Base-by-base conservation (phyloP, 2,329 filamentous ascomycete species). In the Tolypocladium tundrense region DNA sequence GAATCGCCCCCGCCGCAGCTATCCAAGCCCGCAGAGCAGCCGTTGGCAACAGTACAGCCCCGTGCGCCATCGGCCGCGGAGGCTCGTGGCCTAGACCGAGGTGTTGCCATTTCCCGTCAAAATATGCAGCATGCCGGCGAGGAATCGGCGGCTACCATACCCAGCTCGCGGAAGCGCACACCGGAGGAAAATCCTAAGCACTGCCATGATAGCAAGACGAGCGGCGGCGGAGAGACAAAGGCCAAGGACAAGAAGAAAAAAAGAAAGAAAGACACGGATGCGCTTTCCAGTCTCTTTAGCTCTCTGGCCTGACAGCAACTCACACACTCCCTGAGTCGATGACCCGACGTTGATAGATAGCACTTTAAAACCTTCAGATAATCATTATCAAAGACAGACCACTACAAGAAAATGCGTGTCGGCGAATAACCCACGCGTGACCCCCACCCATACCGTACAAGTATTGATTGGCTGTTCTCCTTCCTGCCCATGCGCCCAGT, bases 241-340 rank as follows among this genome's bases (percentile, higher is more conserved):
- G 66, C 63, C 50, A 67, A 67, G 58, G 69, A 72, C 61, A 74
- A 67, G 58, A 76, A 78, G 67, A 85, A 81, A 70, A 84, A 81
- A 64, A 80, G 78, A 65, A 80, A 78, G 58, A 81, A 76, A 62
- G 80, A 76, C 42, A 75, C 76, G 7, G 84, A 91, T 67, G 87
- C 83, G 48, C 88, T 93, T 57, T 88, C 91, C 61, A 85, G 86
- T 66, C 71, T 93, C 31, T 94, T 94, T 66, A 79, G 78, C 56
- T 80, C 80, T 11, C 70, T 90, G 11, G 31, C 52, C 39, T 61
- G 31, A 55, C 14, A 27, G 33, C 35, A 19, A 27, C 21, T 24
- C 9, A 24, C 35, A 7, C 1, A 9, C 10, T 8, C n/a, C 43
- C 5, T 31, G 8, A 52, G 3, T 13, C 19, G 31, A 21, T 19